phyloP scores from a whole-genome alignment of 768 basidiomycete species.

The Termitomyces sp. region DNA sequence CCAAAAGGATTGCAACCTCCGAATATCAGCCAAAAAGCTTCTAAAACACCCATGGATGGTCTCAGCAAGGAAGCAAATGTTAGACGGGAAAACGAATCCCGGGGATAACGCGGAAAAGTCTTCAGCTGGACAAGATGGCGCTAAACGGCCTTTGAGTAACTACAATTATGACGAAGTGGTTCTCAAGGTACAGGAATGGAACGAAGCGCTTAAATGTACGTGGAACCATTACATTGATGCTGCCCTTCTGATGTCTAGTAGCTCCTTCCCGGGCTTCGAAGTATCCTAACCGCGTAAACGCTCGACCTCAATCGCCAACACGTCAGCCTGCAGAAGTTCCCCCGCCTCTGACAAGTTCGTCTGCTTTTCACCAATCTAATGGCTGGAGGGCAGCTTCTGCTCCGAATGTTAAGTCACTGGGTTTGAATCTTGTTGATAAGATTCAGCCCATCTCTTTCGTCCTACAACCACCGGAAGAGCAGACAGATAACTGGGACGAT shows the following conservation, averaged over 20 bases:
- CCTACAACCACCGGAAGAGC: slow-evolving; percentile 73
- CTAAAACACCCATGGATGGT: slow-evolving; percentile 96
- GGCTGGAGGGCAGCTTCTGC: slow-evolving; percentile 30
- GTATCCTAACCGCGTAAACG: slow-evolving; percentile 44
- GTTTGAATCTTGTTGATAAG: slow-evolving; percentile 43
- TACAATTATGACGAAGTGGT: slow-evolving; percentile 94
- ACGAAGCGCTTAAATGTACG: slow-evolving; percentile 89
- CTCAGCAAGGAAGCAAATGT: slow-evolving; percentile 71
- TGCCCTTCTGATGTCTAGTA: slow-evolving; percentile 19
- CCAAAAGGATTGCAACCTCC: slow-evolving; percentile 94
- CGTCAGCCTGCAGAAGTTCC: slow-evolving; percentile 31
- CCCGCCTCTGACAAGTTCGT: slow-evolving; percentile 25
- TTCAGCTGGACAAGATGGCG: slow-evolving; percentile 27
- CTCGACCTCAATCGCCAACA: slow-evolving; percentile 41
- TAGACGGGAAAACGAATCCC: slow-evolving; percentile 27
- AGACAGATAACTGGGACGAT: slow-evolving; percentile 97
- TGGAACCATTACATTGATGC: slow-evolving; percentile 9
- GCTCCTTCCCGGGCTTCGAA: slow-evolving; percentile 76
- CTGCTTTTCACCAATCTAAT: slow-evolving; percentile 22
- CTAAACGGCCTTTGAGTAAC: slow-evolving; percentile 53
- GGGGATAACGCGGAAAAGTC: slow-evolving; percentile 30
- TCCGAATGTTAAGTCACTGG: slow-evolving; percentile 27
- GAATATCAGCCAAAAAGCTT: slow-evolving; percentile 91
- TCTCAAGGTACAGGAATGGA: slow-evolving; percentile 96
- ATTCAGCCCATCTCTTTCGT: slow-evolving; percentile 61